A percentile compares a stretch with the other conserved stretches of the same genome.
phyloP scores from a whole-genome alignment of 139 green algal species.

The Chlorella sp. region DNA sequence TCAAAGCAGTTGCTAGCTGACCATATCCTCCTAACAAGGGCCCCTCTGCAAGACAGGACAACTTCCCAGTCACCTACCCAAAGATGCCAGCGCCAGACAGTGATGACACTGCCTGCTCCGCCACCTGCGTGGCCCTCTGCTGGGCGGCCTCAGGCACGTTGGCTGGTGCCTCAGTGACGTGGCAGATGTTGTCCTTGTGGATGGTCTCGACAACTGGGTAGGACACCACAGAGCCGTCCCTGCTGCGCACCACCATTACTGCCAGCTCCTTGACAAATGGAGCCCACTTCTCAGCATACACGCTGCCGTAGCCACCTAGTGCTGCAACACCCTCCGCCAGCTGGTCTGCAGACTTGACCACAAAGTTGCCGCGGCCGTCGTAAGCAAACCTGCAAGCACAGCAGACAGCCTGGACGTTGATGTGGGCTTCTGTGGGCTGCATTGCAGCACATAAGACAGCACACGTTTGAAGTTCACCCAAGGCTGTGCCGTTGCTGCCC shows the following conservation, averaged over 20 bases:
- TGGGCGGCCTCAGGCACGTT: conserved; percentile 44
- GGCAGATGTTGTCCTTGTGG: conserved; percentile 90
- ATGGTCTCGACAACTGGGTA: conserved; percentile 89
- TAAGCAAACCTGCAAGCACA: too few relatives aligned
- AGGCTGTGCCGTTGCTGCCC: too few relatives aligned
- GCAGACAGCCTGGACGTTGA: too few relatives aligned
- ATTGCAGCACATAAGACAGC: too few relatives aligned
- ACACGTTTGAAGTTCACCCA: too few relatives aligned
- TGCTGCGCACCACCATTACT: conserved; percentile 67
- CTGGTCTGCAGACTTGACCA: not conserved
- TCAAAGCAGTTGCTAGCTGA: too few relatives aligned
- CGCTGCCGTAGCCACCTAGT: too few relatives aligned
- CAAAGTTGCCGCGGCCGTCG: too few relatives aligned
- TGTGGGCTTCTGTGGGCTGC: too few relatives aligned
- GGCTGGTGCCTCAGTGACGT: conserved; percentile 87
- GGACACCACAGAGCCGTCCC: conserved; percentile 11
- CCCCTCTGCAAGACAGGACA: too few relatives aligned
- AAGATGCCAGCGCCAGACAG: conserved; percentile 91
- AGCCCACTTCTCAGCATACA: conserved; percentile 95
- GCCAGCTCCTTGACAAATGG: conserved; percentile 79
- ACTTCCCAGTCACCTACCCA: conserved; percentile 61
- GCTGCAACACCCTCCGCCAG: too few relatives aligned
- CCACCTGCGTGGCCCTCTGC: conserved; percentile 58
- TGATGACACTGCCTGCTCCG: conserved; percentile 64
- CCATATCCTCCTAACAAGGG: too few relatives aligned